Base-by-base conservation (phyloP, 768 basidiomycete species). In the Rossbeevera mucosa region DNA sequence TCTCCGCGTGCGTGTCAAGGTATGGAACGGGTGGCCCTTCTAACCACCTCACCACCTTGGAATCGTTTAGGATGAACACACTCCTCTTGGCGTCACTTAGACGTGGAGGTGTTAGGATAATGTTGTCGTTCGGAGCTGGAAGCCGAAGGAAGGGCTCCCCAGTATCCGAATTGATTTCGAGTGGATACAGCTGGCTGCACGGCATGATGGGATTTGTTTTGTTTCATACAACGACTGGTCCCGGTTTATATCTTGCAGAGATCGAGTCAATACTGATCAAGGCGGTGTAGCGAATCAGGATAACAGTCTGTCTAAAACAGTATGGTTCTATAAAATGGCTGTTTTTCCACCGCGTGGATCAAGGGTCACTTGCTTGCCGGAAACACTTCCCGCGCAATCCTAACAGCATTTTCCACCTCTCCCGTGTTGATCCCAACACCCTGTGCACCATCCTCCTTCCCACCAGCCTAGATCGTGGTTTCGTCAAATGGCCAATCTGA, bases 401-500 rank as follows among this genome's bases (percentile, higher is more conserved):
- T 64, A 18, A 92, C 59, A 1, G 90, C 94, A 53, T 88, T 89
- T 14, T 77, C 71, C 2, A 92, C 71, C 69, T 80, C 85, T 22
- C 69, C 70, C 1, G 78, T 68, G 55, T 90, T 77, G 3, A 75
- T 71, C 26, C 96, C 96, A 13, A 95, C 83, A 22, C 96, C 96
- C 64, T 94, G 92, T 2, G 88, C 88, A 50, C 81, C 79, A 31
- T 98, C 96, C 53, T 91, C 91, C 71, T 94, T 97, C 13, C 96
- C 96, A 50, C 96, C 96, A 47, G 92, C 92, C 91, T 94, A 51
- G 48, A 50, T 53, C 25, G 33, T 52, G 22, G 47, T 31, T 54
- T 29, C 24, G 49, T 66, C 28, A 42, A 28, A 8, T 42, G 47
- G 47, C 52, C 48, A 40, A 48, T 36, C 22, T 18, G 42, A 14